phyloP scores from a whole-genome alignment of 148 eudicot species.

The Drosera capensis region DNA sequence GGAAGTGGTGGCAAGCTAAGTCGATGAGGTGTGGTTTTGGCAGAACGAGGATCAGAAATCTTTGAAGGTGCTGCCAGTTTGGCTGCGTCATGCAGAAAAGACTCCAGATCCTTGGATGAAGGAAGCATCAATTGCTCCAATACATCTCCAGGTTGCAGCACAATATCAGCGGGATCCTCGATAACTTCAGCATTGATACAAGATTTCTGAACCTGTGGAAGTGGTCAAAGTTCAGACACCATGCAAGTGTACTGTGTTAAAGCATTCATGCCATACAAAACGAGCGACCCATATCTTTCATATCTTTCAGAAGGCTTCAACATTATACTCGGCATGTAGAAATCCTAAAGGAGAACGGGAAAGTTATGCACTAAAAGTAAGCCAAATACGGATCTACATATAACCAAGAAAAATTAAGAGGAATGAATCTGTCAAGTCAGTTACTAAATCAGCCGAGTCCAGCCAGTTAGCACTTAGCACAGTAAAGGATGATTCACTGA shows the following conservation, averaged over 20 bases:
- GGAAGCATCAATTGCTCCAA: slow-evolving; percentile 58
- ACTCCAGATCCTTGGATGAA: slow-evolving; percentile 64
- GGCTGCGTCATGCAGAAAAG: slow-evolving; percentile 57
- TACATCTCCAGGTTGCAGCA: slow-evolving; percentile 47
- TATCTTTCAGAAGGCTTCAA: no score
- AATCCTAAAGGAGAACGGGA: no score
- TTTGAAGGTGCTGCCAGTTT: slow-evolving; percentile 33
- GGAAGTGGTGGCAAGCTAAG: slow-evolving; percentile 57
- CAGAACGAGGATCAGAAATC: slow-evolving; percentile 37
- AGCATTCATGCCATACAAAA: neutral
- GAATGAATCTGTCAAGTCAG: no score
- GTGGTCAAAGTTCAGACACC: no score
- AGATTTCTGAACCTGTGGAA: slow-evolving; percentile 32
- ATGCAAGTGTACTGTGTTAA: neutral
- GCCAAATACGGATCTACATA: no score
- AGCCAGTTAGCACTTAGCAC: no score
- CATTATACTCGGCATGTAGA: no score
- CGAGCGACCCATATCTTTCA: neutral
- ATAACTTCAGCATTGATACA: slow-evolving; percentile 17
- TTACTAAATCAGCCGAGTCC: no score
- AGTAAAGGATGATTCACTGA: no score
- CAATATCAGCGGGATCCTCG: slow-evolving; percentile 14
- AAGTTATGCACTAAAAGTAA: no score
- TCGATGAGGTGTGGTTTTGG: slow-evolving; percentile 39
- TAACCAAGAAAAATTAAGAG: no score